A percentile compares a stretch with the other conserved stretches of the same genome.
phyloP scores from a whole-genome alignment of 768 basidiomycete genomes.

The Hydnomerulius pinastri region DNA sequence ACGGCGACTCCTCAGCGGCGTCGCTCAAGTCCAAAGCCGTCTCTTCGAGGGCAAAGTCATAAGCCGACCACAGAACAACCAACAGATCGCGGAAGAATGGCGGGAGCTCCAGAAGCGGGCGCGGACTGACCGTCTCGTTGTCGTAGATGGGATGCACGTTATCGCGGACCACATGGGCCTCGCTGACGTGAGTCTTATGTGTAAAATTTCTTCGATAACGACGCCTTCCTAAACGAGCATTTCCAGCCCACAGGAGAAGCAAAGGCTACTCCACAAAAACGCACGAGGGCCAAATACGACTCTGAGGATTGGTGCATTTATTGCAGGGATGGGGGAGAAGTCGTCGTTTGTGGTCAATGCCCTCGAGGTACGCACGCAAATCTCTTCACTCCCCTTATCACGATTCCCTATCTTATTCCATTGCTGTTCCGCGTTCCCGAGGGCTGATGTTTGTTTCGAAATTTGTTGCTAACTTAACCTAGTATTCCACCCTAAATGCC shows the following conservation, averaged over 20 bases:
- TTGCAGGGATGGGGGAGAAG: slow-evolving; percentile 60
- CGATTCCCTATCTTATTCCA: neutral
- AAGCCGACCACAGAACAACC: slow-evolving; percentile 33
- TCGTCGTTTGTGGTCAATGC: slow-evolving; percentile 49
- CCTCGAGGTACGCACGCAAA: slow-evolving; percentile 49
- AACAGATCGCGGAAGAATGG: slow-evolving; percentile 50
- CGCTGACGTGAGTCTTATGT: slow-evolving; percentile 29
- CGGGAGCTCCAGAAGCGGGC: slow-evolving; percentile 46
- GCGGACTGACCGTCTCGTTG: slow-evolving; percentile 40
- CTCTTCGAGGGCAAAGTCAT: slow-evolving; percentile 58
- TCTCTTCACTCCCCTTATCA: neutral
- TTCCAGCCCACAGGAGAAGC: slow-evolving; percentile 14
- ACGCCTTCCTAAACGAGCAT: slow-evolving; percentile 6
- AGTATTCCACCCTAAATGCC: slow-evolving; percentile 60
- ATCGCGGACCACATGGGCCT: slow-evolving; percentile 30
- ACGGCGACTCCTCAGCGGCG: slow-evolving; percentile 47
- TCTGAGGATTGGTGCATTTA: slow-evolving; percentile 60
- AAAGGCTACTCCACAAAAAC: slow-evolving; percentile 30
- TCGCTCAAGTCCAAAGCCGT: slow-evolving; percentile 59
- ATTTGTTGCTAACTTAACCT: neutral
- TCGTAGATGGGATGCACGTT: slow-evolving; percentile 38
- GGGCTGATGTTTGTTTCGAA: neutral
- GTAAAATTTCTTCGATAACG: slow-evolving; percentile 9
- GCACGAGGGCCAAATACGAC: slow-evolving; percentile 40
- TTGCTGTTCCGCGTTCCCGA: neutral